Conservation (phyloP, 768 basidiomycete species). For the Hypholoma fasciculare region DNA sequence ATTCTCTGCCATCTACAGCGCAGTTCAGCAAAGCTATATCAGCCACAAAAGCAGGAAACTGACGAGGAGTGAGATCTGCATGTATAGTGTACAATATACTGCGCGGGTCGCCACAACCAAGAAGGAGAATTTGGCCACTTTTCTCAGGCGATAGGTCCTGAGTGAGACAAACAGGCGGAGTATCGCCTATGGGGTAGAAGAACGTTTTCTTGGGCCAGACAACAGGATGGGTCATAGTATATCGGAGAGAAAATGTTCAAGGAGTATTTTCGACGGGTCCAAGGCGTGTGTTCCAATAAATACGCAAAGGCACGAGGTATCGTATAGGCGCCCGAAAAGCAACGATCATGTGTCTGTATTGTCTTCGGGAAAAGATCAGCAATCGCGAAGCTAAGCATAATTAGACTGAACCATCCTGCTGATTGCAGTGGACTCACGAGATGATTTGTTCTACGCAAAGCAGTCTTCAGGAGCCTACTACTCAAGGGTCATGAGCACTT, state of each 20-base stretch:
- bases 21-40: background rate
- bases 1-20: conserved; percentile 17
- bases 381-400: no score
- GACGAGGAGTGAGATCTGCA: conserved; percentile 26
- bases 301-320: background rate
- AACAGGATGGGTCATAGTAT: conserved; percentile 42
- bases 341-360: background rate
- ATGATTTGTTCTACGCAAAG: no score
- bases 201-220: conserved; percentile 42
- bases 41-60: conserved; percentile 2
- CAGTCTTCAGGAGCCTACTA: no score
- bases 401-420: no score
- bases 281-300: background rate
- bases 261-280: background rate
- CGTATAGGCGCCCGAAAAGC: background rate
- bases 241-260: background rate
- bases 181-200: conserved; percentile 65
- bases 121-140: conserved; percentile 47
- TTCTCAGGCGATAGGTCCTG: conserved; percentile 47
- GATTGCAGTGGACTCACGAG: no score
- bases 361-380: no score
- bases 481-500: no score
- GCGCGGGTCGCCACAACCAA: conserved; percentile 59
- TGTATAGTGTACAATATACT: conserved; percentile 51
- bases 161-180: conserved; percentile 50